These are phyloP conservation scores for Alnus rubra DNA, from an alignment of 306 rosid species.

Conservation along the genomic window DNA sequence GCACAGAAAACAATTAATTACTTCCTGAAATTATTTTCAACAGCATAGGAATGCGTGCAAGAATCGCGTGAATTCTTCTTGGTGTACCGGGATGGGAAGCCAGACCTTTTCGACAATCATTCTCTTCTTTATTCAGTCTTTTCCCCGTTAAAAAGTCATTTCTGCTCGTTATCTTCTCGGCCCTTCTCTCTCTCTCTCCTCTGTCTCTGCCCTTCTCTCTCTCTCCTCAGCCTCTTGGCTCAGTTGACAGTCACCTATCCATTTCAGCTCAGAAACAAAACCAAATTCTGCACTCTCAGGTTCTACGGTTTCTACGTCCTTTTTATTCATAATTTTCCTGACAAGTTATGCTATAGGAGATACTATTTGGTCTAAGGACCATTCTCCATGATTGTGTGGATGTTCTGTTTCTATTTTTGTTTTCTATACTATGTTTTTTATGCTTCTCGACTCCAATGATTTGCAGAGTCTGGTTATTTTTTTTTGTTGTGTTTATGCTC, in stretches of 20 bases:
- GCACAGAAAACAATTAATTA: not conserved
- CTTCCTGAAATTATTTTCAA: not conserved
- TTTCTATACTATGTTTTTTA: too few species aligned
- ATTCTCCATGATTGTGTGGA: too few species aligned
- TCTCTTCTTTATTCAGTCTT: constrained; percentile 30
- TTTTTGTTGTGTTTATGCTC: constrained; percentile 14
- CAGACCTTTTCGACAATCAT: constrained; percentile 43
- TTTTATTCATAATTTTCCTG: too few species aligned
- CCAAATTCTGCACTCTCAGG: not conserved
- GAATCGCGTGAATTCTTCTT: constrained; percentile 51
- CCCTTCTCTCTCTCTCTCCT: constrained; percentile 16
- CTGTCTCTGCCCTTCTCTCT: constrained; percentile 10
- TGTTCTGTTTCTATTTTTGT: too few species aligned
- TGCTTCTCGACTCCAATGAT: too few species aligned
- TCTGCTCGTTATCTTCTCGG: constrained; percentile 23
- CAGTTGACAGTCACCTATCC: not conserved
- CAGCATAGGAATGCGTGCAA: constrained; percentile 21
- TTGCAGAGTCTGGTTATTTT: too few species aligned
- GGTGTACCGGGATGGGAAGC: constrained; percentile 51
- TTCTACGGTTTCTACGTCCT: too few species aligned
- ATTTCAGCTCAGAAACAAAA: not conserved
- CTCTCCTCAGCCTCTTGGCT: not conserved
- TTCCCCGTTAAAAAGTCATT: constrained; percentile 30
- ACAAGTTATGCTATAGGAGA: too few species aligned
- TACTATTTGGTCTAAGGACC: too few species aligned